Base-by-base conservation (phyloP, 108 stramenopile species). In the Fragilaria crotonensis region DNA sequence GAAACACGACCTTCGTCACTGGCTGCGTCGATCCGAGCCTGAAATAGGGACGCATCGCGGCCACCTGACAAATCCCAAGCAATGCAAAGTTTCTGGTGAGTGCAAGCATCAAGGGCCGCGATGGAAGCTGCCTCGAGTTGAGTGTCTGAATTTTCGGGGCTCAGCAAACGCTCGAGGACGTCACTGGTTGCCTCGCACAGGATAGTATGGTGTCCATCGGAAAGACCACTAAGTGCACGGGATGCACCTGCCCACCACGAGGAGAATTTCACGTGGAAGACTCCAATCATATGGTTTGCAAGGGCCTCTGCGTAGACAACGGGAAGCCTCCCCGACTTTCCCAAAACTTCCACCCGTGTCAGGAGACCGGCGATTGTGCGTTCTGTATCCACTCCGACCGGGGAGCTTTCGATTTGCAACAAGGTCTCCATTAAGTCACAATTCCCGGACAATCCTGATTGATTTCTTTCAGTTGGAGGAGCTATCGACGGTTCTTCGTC, bases 251-350 rank as follows among this genome's bases (percentile, higher is more conserved):
- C 69, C 91, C 91, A 93, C 2, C 89, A 25, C 2, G 91, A 87
- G 45, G 85, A 63, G 59, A 93, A 93, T 62, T 89, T 93, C 0
- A 89, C 58, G 50, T 87, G 60, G 22, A 89, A 71, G 22, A 85
- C 30, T 17, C 91, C 91, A 32, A 93, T 22, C 82, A 93, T 82
- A 52, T 93, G 84, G 57, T 75, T 72, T 21, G 79, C 68, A 32
- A 78, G 76, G 41, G 77, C 79, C 46, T 87, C 87, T 30, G 87
- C 87, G 53, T 93, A 93, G 14, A 70, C 54, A 58, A 71, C 72
- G 27, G 90, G 90, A 18, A 93, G 66, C 50, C 65, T 79, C 9
- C 87, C 85, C n/a, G 76, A 66, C 29, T 80, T 45, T 29, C 64
- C 84, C 27, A 83, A 72, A 29, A 89, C 79, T 45, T 87, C 87